Base-by-base conservation (phyloP, 2,329 filamentous ascomycete genomes). In the Thelonectria blattea region DNA sequence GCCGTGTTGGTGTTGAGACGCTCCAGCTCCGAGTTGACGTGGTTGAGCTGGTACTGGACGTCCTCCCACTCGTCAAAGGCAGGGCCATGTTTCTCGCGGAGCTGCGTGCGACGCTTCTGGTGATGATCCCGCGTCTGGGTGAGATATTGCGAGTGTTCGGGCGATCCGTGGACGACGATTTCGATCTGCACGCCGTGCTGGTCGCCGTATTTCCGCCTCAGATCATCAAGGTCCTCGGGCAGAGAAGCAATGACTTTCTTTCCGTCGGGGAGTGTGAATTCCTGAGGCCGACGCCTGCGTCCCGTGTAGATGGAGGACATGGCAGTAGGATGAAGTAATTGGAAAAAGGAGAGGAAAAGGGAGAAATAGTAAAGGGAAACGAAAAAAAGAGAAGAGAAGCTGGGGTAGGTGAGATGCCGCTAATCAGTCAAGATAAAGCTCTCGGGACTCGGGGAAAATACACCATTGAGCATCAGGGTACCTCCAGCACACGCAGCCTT, bases 51-150 rank as follows among this genome's bases (percentile, higher is more conserved):
- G 9, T 73, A 68, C 45, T 83, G 81, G 9, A 86, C 79, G 50
- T 79, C 71, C 67, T 88, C 85, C 73, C 87, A 85, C 65, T 87
- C 82, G 30, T 83, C 79, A 65, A 82, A 85, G 8, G 82, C 74
- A 10, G 80, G 76, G 1, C 80, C 81, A 67, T 87, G 80, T 61
- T 79, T 75, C 52, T 79, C 72, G 34, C 79, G 77, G 27, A 89
- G 76, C 50, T 76, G 71, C 42, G 78, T 76, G 34, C 81, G 79
- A 10, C 76, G 76, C 20, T 73, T 68, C 61, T 83, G 79, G 68
- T 88, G 85, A 65, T 88, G 84, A 24, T 74, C 73, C 63, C 84
- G 83, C 0, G 83, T 78, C 60, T 80, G 70, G 47, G 78, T 74
- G 39, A 89, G 79, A 18, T 81, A 83, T 14, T 71, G 64, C 42